Percentiles rank a stretch among this genome's conserved stretches.
phyloP scores from a whole-genome alignment of 352 stramenopile species.

The Globisporangium megalacanthum region DNA sequence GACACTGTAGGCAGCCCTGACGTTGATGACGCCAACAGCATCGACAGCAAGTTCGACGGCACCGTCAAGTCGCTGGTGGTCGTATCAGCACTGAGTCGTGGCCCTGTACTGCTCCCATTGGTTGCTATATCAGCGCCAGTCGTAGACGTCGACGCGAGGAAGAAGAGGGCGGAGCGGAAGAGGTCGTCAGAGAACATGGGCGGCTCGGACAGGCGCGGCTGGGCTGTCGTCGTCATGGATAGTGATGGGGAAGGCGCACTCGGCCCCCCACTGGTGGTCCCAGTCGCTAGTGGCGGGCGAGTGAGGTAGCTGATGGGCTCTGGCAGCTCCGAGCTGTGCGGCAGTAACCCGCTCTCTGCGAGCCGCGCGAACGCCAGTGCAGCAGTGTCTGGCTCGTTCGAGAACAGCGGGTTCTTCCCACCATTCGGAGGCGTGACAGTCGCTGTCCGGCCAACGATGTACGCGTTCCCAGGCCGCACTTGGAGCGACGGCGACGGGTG shows the following conservation, averaged over 20 bases:
- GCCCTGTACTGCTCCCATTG: not conserved
- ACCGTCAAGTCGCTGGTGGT: conserved; percentile 13
- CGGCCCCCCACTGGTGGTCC: conserved; percentile 3
- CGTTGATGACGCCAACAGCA: conserved; percentile 48
- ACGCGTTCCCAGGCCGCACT: not conserved
- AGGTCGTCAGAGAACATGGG: conserved; percentile 55
- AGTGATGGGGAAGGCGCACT: too few relatives aligned
- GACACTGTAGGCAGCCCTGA: conserved; percentile 16
- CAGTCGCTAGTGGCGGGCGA: conserved; percentile 2
- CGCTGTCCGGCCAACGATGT: not conserved
- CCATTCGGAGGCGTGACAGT: not conserved
- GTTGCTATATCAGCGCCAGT: conserved; percentile 25
- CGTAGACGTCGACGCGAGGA: conserved; percentile 49
- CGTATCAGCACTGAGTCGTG: conserved; percentile 9
- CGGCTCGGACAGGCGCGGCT: conserved; percentile 1
- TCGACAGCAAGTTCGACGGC: conserved; percentile 38
- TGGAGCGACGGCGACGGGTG: conserved; percentile 1
- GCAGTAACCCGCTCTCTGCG: conserved; percentile 32
- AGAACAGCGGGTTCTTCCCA: conserved; percentile 49
- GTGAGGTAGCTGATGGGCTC: conserved; percentile 64
- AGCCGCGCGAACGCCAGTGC: conserved; percentile 34
- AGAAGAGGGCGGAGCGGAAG: conserved; percentile 57
- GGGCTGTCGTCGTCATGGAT: not conserved
- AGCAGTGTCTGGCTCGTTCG: conserved; percentile 34
- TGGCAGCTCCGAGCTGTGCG: conserved; percentile 48